Evolutionary conservation across 768 basidiomycete genomes (phyloP).

Genomic region (Naganishia onofrii): DNA sequence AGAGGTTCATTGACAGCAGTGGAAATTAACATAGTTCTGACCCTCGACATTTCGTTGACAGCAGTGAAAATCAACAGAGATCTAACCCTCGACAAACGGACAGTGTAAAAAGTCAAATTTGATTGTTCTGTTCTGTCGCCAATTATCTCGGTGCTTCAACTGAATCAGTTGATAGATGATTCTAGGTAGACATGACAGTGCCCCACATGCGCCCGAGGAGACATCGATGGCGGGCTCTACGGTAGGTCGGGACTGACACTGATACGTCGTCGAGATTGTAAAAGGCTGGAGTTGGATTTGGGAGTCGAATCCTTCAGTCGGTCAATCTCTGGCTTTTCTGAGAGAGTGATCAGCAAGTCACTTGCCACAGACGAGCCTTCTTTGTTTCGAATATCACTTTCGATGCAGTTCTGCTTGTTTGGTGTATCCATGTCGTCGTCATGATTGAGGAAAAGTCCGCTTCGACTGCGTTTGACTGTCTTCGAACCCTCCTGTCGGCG

Average conservation of each 20-base stretch:
- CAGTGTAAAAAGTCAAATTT: too few relatives aligned
- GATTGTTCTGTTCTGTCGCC: too few relatives aligned
- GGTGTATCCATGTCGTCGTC: neutral
- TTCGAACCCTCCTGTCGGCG: neutral
- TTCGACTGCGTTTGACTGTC: neutral
- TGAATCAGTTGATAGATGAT: too few relatives aligned
- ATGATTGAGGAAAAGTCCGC: neutral
- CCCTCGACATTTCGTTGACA: too few relatives aligned
- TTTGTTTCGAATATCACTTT: neutral
- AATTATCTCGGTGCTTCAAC: too few relatives aligned
- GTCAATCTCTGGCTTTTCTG: neutral
- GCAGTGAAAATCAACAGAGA: too few relatives aligned
- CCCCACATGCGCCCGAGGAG: too few relatives aligned
- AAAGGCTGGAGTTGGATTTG: neutral
- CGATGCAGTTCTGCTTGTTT: neutral
- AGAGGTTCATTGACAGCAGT: too few relatives aligned
- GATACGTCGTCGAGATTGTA: constrained; percentile 5
- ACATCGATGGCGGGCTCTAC: neutral
- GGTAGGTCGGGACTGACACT: constrained; percentile 15
- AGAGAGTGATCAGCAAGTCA: neutral
- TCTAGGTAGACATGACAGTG: too few relatives aligned
- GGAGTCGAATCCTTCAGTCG: neutral
- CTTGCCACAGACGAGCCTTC: neutral
- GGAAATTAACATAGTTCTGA: too few relatives aligned
- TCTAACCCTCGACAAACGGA: too few relatives aligned